Evolutionary conservation across 2,329 filamentous ascomycete species (phyloP).

Genomic region (Ophiostoma sp.): DNA sequence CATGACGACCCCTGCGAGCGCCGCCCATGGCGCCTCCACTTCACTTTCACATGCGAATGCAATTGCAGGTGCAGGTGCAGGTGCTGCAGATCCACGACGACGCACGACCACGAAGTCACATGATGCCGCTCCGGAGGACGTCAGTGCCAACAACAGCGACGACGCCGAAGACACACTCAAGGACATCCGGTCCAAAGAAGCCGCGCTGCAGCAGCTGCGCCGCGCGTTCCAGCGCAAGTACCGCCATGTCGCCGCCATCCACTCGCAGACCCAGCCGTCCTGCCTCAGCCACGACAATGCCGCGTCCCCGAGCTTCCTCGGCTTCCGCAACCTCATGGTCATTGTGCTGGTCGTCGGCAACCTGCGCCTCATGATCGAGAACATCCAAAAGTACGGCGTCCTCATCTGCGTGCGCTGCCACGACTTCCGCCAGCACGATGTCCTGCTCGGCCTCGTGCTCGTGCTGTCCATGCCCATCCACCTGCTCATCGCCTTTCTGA

Average conservation of each 20-base stretch:
- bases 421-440: slow-evolving; percentile 73
- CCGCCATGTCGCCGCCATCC: slow-evolving; percentile 84
- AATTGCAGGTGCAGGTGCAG: neutral
- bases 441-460: slow-evolving; percentile 68
- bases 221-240: slow-evolving; percentile 60
- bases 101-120: slow-evolving; percentile 11
- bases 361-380: slow-evolving; percentile 89
- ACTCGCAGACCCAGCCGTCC: slow-evolving; percentile 65
- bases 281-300: slow-evolving; percentile 79
- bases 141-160: neutral
- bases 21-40: slow-evolving; percentile 15
- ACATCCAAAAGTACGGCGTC: slow-evolving; percentile 96
- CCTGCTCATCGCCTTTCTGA: slow-evolving; percentile 81
- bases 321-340: slow-evolving; percentile 94
- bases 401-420: slow-evolving; percentile 88
- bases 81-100: slow-evolving; percentile 25
- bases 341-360: slow-evolving; percentile 91
- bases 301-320: slow-evolving; percentile 74
- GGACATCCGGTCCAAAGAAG: neutral
- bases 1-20: neutral
- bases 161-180: neutral
- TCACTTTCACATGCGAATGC: slow-evolving; percentile 20
- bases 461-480: slow-evolving; percentile 88
- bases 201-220: slow-evolving; percentile 30
- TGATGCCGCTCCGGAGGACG: neutral